Base-by-base conservation (phyloP, 208 protist species). In the Balamuthia mandrillaris region DNA sequence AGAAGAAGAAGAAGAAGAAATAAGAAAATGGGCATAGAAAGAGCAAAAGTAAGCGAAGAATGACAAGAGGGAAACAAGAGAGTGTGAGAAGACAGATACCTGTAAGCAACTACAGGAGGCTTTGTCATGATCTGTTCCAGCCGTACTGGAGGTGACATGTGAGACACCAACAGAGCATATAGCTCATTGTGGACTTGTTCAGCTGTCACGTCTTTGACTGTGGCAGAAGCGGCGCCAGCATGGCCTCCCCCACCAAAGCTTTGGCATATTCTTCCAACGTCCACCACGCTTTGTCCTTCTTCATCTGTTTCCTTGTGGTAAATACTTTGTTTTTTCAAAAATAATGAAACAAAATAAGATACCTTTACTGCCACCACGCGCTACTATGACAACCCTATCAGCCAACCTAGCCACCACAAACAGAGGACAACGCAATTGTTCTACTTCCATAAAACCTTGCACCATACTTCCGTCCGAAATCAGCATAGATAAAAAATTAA, bases 211-310 rank as follows among this genome's bases (percentile, higher is more conserved):
- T 82, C 56, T 24, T 37, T 14, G 29, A 66, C 65, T 10, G 54
- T 82, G 33, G 75, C 75, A 9, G 75, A 82, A 2, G 75, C 75
- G 39, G 75, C 75, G n/a, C n/a, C 51, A 18, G 14, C 9, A 31
- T 82, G 75, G 18, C 75, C 75, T 45, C 75, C 75, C 10, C 75
- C 75, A 6, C 75, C 75, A 41, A 82, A 82, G 51, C 75, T 82
- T 24, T 33, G 33, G 51, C 75, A 82, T 47, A 82, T 82, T 6
- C 75, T 47, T 0, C 56, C 75, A 12, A 82, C 75, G 41, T 82
- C 75, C 4, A 82, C 47, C 16, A 21, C 16, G 16, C 56, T 49
- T 31, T 63, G 45, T 18, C 75, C 75, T 82, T n/a, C n/a, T n/a
- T n/a, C n/a, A n/a, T n/a, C n/a, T n/a, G n/a, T n/a, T n/a, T n/a